Evolutionary conservation across 148 eudicot genomes (phyloP).

Genomic region (Rhododendron vialii): DNA sequence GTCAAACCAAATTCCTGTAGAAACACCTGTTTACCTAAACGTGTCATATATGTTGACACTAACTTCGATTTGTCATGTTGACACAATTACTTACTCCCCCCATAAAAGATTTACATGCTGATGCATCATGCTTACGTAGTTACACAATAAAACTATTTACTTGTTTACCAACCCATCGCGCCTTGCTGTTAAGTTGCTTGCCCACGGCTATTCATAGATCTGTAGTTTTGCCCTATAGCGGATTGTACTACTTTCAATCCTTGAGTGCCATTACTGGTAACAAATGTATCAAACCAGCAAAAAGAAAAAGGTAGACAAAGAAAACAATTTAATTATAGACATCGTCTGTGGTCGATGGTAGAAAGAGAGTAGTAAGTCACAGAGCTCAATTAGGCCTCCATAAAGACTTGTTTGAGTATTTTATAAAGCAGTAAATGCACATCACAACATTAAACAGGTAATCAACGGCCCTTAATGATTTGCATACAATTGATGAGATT

Average conservation of each 20-base stretch:
- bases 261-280: background rate
- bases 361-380: background rate
- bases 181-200: too few relatives aligned
- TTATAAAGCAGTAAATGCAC: background rate
- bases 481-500: background rate
- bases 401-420: background rate
- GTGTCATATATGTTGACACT: background rate
- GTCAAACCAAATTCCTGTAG: background rate
- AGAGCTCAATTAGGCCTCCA: background rate
- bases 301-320: too few relatives aligned
- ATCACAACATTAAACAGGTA: background rate
- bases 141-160: background rate
- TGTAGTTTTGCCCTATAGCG: too few relatives aligned
- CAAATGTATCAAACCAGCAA: background rate
- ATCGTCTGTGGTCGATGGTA: background rate
- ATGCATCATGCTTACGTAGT: background rate
- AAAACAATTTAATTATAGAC: background rate
- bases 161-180: background rate
- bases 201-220: too few relatives aligned
- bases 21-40: background rate
- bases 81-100: background rate
- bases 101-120: background rate
- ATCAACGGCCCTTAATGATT: background rate
- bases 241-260: too few relatives aligned
- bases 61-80: background rate